These are phyloP conservation scores for Crassisporium funariophilum DNA, from an alignment of 768 basidiomycete genomes.

Conservation along the genomic window DNA sequence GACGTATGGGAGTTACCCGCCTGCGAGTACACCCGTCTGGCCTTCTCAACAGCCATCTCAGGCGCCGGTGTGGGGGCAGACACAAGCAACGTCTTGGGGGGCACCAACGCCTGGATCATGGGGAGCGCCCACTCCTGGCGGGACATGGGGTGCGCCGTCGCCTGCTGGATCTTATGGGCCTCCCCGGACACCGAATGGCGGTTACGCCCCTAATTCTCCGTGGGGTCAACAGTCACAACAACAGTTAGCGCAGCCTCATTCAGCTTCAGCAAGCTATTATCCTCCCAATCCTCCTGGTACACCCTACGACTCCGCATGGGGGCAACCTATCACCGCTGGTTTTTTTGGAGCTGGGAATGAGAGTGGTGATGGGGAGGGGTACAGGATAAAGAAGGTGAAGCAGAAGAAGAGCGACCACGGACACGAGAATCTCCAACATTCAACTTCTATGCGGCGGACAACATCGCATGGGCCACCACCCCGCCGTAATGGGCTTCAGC, in stretches of 20 bases:
- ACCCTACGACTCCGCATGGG: conserved; percentile 14
- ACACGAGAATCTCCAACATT: conserved; percentile 2
- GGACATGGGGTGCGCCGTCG: conserved; percentile 18
- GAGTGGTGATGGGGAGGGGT: conserved; percentile 1
- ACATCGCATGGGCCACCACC: conserved; percentile 14
- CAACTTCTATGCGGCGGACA: conserved; percentile 16
- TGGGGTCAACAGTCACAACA: conserved; percentile 14
- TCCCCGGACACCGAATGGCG: conserved; percentile 20
- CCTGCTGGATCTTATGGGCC: conserved; percentile 16
- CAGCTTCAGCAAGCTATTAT: conserved; percentile 6
- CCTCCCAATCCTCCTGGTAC: conserved; percentile 14
- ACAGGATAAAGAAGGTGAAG: conserved; percentile 15
- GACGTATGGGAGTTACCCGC: conserved; percentile 4
- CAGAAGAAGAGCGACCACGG: conserved; percentile 7
- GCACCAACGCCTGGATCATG: conserved; percentile 4
- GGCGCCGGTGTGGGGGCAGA: conserved; percentile 13
- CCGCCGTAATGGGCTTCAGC: conserved; percentile 12
- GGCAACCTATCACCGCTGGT: conserved; percentile 26
- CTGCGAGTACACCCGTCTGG: neutral
- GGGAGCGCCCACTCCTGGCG: conserved; percentile 1
- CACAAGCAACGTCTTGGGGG: conserved; percentile 21
- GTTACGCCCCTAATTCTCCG: conserved; percentile 14
- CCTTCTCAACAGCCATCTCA: conserved; percentile 17
- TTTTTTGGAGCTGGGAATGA: conserved; percentile 15
- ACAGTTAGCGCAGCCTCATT: neutral